phyloP scores from a whole-genome alignment of 2,329 filamentous ascomycete species.

The Phaeosphaeriaceae sp. region DNA sequence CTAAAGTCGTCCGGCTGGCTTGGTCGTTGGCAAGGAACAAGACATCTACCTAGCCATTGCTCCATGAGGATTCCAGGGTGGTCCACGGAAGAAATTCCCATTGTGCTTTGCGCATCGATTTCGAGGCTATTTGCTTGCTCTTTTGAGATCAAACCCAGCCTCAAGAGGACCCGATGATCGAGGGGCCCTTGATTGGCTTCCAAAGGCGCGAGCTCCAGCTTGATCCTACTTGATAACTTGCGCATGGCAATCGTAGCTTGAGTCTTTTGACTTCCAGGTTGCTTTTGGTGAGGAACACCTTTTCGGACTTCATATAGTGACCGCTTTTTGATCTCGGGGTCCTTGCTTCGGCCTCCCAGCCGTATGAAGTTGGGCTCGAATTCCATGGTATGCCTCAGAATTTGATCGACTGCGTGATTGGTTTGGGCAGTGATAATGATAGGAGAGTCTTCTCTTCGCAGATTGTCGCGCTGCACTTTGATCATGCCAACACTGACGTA shows the following conservation, averaged over 20 bases:
- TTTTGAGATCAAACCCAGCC: conserved; percentile 65
- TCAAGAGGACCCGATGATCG: conserved; percentile 54
- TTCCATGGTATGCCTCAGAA: conserved; percentile 68
- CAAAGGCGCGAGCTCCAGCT: conserved; percentile 34
- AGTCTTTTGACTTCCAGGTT: conserved; percentile 48
- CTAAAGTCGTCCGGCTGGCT: conserved; percentile 58
- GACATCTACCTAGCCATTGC: conserved; percentile 64
- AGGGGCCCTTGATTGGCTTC: conserved; percentile 27
- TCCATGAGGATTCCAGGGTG: conserved; percentile 51
- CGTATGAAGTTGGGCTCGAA: conserved; percentile 71
- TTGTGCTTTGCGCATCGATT: conserved; percentile 55
- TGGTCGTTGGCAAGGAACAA: conserved; percentile 54
- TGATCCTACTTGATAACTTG: conserved; percentile 30
- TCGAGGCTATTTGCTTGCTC: conserved; percentile 69
- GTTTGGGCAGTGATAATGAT: conserved; percentile 85
- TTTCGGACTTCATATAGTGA: conserved; percentile 70
- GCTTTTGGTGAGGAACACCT: conserved; percentile 23
- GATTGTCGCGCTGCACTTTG: conserved; percentile 68
- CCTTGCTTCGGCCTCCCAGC: conserved; percentile 73
- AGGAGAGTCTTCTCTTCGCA: conserved; percentile 63
- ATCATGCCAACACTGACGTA: conserved; percentile 78
- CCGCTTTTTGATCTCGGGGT: conserved; percentile 68
- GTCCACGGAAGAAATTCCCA: conserved; percentile 41
- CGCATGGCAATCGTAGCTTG: conserved; percentile 53
- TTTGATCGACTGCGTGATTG: conserved; percentile 87